Evolutionary conservation across 768 basidiomycete species (phyloP).

Genomic region (Psilocybe sp.): DNA sequence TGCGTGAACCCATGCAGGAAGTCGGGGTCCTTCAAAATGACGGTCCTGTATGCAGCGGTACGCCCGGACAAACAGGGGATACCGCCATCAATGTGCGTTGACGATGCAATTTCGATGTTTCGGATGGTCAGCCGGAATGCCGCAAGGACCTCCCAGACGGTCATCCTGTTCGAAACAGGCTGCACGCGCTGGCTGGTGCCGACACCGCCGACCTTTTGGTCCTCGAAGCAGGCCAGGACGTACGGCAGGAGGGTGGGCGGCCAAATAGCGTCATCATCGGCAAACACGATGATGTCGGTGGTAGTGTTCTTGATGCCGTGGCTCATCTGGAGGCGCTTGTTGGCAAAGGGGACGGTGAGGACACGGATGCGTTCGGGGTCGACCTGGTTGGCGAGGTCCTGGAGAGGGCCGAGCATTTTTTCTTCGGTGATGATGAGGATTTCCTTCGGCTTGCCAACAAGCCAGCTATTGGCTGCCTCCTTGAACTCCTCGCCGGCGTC

Average conservation of each 20-base stretch:
- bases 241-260: slow-evolving; percentile 87
- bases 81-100: slow-evolving; percentile 92
- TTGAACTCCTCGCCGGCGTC: slow-evolving; percentile 96
- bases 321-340: slow-evolving; percentile 92
- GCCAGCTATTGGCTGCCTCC: slow-evolving; percentile 90
- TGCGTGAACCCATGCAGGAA: slow-evolving; percentile 93
- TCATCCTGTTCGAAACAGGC: slow-evolving; percentile 73
- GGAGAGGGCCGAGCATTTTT: slow-evolving; percentile 85
- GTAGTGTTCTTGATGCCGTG: slow-evolving; percentile 89
- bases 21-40: slow-evolving; percentile 93
- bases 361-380: slow-evolving; percentile 83
- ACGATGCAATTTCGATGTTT: slow-evolving; percentile 88
- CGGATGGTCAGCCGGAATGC: slow-evolving; percentile 91
- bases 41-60: slow-evolving; percentile 90
- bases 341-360: slow-evolving; percentile 88
- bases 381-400: slow-evolving; percentile 85
- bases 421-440: slow-evolving; percentile 75
- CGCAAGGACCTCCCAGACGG: slow-evolving; percentile 93
- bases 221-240: slow-evolving; percentile 90
- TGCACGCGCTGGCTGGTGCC: slow-evolving; percentile 90
- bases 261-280: slow-evolving; percentile 96
- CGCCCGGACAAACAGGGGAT: slow-evolving; percentile 89
- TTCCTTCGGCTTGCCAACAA: slow-evolving; percentile 87
- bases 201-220: slow-evolving; percentile 90
- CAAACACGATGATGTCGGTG: slow-evolving; percentile 92